Conservation (phyloP, 2,329 filamentous ascomycete genomes). For the Dactylellina cionopaga region DNA sequence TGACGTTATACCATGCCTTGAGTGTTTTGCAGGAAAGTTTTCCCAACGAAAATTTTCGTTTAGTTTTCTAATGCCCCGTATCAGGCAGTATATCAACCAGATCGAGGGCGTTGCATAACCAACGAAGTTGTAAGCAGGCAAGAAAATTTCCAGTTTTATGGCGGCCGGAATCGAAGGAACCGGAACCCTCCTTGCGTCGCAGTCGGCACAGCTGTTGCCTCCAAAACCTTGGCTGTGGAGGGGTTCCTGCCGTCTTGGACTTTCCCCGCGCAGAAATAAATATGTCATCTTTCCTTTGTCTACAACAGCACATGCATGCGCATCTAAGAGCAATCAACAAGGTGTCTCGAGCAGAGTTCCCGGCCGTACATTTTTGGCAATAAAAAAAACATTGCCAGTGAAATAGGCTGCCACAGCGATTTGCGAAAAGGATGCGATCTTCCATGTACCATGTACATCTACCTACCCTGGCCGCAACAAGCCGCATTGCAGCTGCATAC, state of each 20-base stretch:
- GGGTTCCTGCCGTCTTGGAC: too few relatives aligned
- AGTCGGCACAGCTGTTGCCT: too few relatives aligned
- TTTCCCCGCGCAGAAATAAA: too few relatives aligned
- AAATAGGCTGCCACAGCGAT: neutral
- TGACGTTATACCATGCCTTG: too few relatives aligned
- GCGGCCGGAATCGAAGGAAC: neutral
- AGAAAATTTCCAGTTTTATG: neutral
- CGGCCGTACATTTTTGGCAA: neutral
- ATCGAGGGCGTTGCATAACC: neutral
- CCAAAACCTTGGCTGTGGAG: too few relatives aligned
- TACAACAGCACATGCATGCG: too few relatives aligned
- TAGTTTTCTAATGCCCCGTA: too few relatives aligned
- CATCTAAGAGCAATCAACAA: too few relatives aligned
- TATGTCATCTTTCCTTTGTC: too few relatives aligned
- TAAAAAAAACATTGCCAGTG: neutral
- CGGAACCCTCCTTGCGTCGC: neutral
- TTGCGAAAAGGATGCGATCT: neutral
- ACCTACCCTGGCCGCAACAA: neutral
- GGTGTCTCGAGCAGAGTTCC: too few relatives aligned
- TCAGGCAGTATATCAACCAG: slow-evolving; percentile 3
- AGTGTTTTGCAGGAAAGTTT: neutral
- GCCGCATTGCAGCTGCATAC: neutral
- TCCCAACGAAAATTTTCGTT: neutral
- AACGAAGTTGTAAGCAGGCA: neutral
- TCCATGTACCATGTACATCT: neutral